phyloP scores from a whole-genome alignment of 106 monocot species.

The Dendrobium officinale region DNA sequence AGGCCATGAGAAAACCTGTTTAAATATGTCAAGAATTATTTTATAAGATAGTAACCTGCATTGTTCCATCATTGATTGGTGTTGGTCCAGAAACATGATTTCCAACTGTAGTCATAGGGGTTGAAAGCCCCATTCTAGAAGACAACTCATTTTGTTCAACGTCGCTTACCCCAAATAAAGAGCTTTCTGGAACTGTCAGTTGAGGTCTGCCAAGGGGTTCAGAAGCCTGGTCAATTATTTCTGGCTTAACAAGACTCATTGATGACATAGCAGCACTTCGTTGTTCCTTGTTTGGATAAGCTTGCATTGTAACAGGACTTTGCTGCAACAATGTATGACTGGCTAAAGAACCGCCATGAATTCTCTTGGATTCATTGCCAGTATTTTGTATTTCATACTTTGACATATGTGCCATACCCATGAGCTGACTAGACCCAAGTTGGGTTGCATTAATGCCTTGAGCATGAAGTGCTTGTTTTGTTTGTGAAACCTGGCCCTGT shows the following conservation, averaged over 20 bases:
- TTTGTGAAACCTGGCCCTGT: constrained; percentile 34
- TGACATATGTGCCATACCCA: constrained; percentile 21
- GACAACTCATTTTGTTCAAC: constrained; percentile 22
- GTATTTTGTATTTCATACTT: constrained; percentile 39
- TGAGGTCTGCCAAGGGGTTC: constrained; percentile 18
- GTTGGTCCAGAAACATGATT: constrained; percentile 16
- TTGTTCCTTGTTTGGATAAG: constrained; percentile 34
- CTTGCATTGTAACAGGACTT: constrained; percentile 29
- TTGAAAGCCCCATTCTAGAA: constrained; percentile 21
- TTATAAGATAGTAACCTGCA: constrained; percentile 26
- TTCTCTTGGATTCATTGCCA: constrained; percentile 37
- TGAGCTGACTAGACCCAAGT: constrained; percentile 22
- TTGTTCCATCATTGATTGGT: constrained; percentile 21
- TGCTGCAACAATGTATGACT: constrained; percentile 21
- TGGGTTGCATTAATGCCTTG: constrained; percentile 40
- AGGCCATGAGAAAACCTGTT: background rate
- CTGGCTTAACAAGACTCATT: constrained; percentile 30
- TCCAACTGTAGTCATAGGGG: constrained; percentile 17
- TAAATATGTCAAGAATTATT: background rate
- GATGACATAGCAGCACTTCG: constrained; percentile 21
- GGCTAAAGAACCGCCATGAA: constrained; percentile 26
- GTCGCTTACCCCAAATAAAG: constrained; percentile 22
- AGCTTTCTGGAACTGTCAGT: constrained; percentile 6
- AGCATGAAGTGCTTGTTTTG: constrained; percentile 22
- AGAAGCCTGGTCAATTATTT: constrained; percentile 24